Evolutionary conservation across 2,329 filamentous ascomycete species (phyloP).

Genomic region (Gremmenia infestans): DNA sequence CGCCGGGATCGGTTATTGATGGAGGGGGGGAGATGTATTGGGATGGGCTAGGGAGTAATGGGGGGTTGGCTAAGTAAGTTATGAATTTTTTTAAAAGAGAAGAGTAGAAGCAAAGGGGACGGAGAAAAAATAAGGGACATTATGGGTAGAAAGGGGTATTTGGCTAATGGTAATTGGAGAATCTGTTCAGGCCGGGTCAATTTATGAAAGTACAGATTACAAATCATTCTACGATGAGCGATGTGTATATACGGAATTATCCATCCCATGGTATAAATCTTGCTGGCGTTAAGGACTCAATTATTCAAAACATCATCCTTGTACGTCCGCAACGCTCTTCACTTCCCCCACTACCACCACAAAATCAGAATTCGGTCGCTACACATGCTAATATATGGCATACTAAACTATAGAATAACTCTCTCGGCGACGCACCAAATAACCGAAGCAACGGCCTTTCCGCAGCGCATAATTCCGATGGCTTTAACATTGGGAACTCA

Average conservation of each 20-base stretch:
- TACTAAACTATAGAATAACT: constrained; percentile 28
- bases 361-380: no score
- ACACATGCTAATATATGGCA: no score
- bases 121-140: not conserved
- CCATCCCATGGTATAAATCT: constrained; percentile 38
- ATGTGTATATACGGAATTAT: constrained; percentile 38
- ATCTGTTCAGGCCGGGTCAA: constrained; percentile 35
- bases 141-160: no score
- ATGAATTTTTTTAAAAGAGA: not conserved
- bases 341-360: no score
- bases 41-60: constrained; percentile 43
- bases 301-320: constrained; percentile 34
- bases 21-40: constrained; percentile 39
- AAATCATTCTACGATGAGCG: constrained; percentile 35
- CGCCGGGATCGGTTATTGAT: constrained; percentile 33
- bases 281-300: constrained; percentile 28
- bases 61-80: constrained; percentile 29
- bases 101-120: not conserved
- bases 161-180: not conserved
- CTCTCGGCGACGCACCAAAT: constrained; percentile 34
- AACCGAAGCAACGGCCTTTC: constrained; percentile 30
- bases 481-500: constrained; percentile 32
- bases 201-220: constrained; percentile 37
- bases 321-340: no score
- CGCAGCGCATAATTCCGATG: constrained; percentile 36